Base-by-base conservation (phyloP, 2,329 filamentous ascomycete genomes). In the Zasmidium citrigriseum region DNA sequence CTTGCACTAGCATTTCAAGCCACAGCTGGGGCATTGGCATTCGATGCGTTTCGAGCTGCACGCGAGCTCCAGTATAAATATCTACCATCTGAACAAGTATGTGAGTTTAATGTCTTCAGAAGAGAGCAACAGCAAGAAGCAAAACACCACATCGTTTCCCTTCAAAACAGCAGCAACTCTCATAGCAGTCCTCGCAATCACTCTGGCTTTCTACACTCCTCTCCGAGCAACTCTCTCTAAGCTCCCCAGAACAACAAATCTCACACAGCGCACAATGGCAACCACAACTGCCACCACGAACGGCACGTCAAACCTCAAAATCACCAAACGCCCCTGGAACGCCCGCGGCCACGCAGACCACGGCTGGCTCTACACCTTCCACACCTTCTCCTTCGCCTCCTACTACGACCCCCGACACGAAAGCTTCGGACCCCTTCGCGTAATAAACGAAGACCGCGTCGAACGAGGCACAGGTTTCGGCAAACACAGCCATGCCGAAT, bases 371-470 rank as follows among this genome's bases (percentile, higher is more conserved):
- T 89, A 93, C 77, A 88, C 88, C 7, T 95, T 89, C 77, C 91
- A 96, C 79, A 90, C 88, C 63, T 96, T 96, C 80, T 88, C 84
- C 68, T 96, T 96, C 75, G 90, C 90, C 45, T 81, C 76, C 41
- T 87, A 87, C 76, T 86, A 87, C 73, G 82, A 91, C 70, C 87
- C 89, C 1, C 73, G 76, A 23, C 89, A 86, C 77, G 82, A 82
- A 47, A 81, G 83, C 62, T 96, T 89, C 70, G 91, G 92, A 7
- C 83, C 87, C 23, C 82, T 96, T 48, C 86, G 91, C 57, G 91
- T 96, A 41, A 86, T 96, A 69, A 96, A 96, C 70, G 91, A 96
- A 78, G 91, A 96, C 73, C 88, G 90, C 29, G 91, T 96, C 29
- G 83, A 85, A 68, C 78, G 87, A 24, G 83, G 85, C 59, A 86